Base-by-base conservation (phyloP, 2,329 filamentous ascomycete species). In the Arthroderma sp. region DNA sequence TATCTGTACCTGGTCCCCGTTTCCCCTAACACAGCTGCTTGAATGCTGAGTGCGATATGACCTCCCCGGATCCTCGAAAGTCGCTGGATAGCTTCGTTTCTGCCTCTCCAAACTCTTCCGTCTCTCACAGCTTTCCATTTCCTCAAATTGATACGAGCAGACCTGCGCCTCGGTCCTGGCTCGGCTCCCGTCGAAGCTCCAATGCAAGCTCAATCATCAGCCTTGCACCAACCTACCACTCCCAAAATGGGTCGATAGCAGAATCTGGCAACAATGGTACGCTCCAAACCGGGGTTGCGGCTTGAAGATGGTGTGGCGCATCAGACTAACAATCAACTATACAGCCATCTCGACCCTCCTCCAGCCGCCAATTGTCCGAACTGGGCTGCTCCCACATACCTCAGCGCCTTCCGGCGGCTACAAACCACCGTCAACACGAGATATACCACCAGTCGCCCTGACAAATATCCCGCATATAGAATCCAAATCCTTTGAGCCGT, bases 391-490 rank as follows among this genome's bases (percentile, higher is more conserved):
- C 44, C 83, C 88, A 22, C 83, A 93, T 62, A 82, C 82, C 1
- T 72, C 80, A 1, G 78, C 61, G 29, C 51, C 82, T 2, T 77
- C 84, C 1, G 83, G 78, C 55, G 71, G 80, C 9, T 85, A 91
- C 57, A 89, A 82, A 54, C 81, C 85, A 9, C 89, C 89, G 0
- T 93, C 86, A 1, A 74, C 84, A 11, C 78, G 78, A 62, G 89
- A 98, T 59, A 98, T 98, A 33, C 89, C 89, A 1, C 89, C 89
- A 0, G 91, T 98, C 0, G 81, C 86, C 1, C 71, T 98, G 48
- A 88, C 87, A 5, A 94, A 94, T 55, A 85, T 96, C 38, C 76
- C 81, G 7, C 83, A 83, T 55, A 73, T 96, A 53, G 85, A 94
- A 34, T 65, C 78, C 0, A 76, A 82, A 50, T 82, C 83, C 46